phyloP scores from a whole-genome alignment of 495 filamentous ascomycete species.

The Aspergillus nanangensis region DNA sequence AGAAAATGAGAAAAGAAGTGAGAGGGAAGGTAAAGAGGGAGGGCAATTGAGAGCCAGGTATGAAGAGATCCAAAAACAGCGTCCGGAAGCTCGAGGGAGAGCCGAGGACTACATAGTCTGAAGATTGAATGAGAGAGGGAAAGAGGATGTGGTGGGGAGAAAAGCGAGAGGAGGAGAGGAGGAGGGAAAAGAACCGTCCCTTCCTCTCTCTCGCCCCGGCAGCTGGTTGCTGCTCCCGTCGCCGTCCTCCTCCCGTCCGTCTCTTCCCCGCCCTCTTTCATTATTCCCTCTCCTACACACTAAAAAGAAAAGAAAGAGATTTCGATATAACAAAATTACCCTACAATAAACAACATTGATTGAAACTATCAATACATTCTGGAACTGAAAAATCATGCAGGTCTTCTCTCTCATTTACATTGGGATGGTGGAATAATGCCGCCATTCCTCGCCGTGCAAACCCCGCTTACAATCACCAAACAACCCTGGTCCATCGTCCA shows the following conservation, averaged over 20 bases:
- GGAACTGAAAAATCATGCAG: no score
- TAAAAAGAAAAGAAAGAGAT: background rate
- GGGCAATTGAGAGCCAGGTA: constrained; percentile 26
- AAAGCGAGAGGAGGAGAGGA: constrained; percentile 16
- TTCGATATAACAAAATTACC: no score
- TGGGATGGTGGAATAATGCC: background rate
- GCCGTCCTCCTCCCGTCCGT: constrained; percentile 1
- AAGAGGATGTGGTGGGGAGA: constrained; percentile 21
- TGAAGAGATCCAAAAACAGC: constrained; percentile 15
- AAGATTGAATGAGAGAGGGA: constrained; percentile 29
- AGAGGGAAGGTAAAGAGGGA: constrained; percentile 20
- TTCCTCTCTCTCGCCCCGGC: no score
- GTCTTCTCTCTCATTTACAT: no score
- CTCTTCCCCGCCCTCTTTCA: constrained; percentile 14
- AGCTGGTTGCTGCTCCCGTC: no score
- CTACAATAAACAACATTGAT: no score
- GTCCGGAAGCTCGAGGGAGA: constrained; percentile 34
- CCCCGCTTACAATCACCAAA: background rate
- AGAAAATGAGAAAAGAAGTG: constrained; percentile 13
- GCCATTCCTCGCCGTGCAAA: background rate
- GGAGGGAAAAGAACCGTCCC: constrained; percentile 32
- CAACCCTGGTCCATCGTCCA: no score
- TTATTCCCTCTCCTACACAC: background rate
- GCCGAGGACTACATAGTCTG: constrained; percentile 46
- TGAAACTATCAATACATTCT: no score